phyloP scores from a whole-genome alignment of 1,284 basidiomycete species.

The Gomphus bonarii region DNA sequence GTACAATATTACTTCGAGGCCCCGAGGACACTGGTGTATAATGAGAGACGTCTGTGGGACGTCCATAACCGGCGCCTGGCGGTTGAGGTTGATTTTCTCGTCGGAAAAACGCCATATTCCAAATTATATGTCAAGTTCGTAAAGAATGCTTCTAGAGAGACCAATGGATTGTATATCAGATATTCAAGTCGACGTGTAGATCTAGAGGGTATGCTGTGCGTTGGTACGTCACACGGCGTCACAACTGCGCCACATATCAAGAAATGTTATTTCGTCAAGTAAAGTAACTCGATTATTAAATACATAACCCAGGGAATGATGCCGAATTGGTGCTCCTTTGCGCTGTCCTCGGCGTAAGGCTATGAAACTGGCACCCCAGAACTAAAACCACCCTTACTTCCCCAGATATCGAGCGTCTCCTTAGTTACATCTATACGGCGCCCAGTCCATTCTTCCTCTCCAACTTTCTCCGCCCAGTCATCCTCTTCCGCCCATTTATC shows the following conservation, averaged over 20 bases:
- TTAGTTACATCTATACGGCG: constrained; percentile 30
- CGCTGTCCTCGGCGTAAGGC: background rate
- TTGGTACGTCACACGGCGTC: background rate
- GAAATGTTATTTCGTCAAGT: too few species aligned
- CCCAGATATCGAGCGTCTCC: constrained; percentile 7
- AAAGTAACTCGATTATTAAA: too few species aligned
- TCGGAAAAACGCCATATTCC: background rate
- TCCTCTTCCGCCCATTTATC: constrained; percentile 43
- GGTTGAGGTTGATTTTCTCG: background rate
- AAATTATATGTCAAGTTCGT: background rate
- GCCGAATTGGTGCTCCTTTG: background rate
- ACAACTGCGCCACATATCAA: background rate
- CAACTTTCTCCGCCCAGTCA: constrained; percentile 43
- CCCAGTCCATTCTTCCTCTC: constrained; percentile 40
- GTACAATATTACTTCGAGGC: background rate
- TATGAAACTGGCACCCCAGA: constrained; percentile 6
- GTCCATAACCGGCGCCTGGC: background rate
- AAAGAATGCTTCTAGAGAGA: background rate
- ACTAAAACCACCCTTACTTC: background rate
- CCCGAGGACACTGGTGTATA: background rate
- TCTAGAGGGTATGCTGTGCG: background rate
- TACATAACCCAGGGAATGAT: background rate
- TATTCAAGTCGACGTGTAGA: background rate
- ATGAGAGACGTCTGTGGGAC: background rate
- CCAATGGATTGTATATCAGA: background rate